Percentiles rank a stretch among this genome's conserved stretches.
phyloP scores from a whole-genome alignment of 768 basidiomycete species.

The Leccinum boreale region DNA sequence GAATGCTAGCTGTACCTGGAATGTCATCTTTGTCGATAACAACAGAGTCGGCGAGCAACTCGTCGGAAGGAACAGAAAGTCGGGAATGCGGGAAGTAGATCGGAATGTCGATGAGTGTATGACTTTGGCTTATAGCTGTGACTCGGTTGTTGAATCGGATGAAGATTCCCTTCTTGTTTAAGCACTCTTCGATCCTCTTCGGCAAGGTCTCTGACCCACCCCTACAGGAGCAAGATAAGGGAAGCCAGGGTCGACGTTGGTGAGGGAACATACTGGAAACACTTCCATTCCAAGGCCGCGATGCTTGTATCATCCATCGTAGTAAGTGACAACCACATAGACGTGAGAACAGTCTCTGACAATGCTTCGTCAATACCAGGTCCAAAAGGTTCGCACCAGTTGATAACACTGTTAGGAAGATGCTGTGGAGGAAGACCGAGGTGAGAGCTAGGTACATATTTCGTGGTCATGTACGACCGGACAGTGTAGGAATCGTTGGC shows the following conservation, averaged over 20 bases:
- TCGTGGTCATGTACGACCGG: conserved; percentile 17
- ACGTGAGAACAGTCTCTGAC: not conserved
- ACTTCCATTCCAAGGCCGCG: conserved; percentile 3
- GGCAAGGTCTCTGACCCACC: conserved; percentile 3
- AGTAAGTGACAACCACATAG: not conserved
- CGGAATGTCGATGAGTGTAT: not conserved
- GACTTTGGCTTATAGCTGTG: conserved; percentile 1
- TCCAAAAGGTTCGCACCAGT: conserved; percentile 18
- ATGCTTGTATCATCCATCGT: not conserved
- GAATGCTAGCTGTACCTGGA: not conserved
- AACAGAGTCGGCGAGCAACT: not conserved
- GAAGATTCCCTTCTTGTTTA: not conserved
- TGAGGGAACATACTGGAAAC: conserved; percentile 5
- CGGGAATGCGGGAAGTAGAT: not conserved
- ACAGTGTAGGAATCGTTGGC: conserved; percentile 25
- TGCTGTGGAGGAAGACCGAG: conserved; percentile 14
- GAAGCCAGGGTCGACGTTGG: not conserved
- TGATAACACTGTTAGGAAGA: conserved; percentile 23
- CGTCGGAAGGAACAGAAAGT: not conserved
- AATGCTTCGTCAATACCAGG: conserved; percentile 6
- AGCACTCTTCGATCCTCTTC: conserved; percentile 1
- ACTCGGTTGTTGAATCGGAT: conserved; percentile 2
- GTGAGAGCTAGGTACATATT: conserved; percentile 18
- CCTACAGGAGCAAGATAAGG: not conserved
- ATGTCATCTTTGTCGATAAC: not conserved